phyloP scores from a whole-genome alignment of 257 asterid species.

The Penstemon barbatus region DNA sequence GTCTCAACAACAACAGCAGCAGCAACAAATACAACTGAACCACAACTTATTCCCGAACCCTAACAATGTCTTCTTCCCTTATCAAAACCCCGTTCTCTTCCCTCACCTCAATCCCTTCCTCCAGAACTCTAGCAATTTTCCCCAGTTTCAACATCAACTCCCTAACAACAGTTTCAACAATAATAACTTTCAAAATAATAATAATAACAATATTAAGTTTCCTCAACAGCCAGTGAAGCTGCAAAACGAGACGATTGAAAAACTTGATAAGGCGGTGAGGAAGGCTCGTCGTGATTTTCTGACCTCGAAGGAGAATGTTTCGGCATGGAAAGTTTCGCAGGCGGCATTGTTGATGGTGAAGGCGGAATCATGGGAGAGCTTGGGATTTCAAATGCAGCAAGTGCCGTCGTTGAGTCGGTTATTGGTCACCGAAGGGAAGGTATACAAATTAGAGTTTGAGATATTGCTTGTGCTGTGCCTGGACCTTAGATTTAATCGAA shows the following conservation, averaged over 20 bases:
- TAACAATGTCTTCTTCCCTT: conserved; percentile 24
- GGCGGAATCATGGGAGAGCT: conserved; percentile 80
- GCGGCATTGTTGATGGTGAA: conserved; percentile 57
- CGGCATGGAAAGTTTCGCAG: conserved; percentile 86
- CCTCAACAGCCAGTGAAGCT: conserved; percentile 33
- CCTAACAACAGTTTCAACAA: conserved; percentile 28
- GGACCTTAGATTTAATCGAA: no score
- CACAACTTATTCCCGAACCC: conserved; percentile 36
- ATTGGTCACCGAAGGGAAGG: conserved; percentile 72
- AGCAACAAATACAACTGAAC: conserved; percentile 34
- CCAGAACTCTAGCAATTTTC: conserved; percentile 43
- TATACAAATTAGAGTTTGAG: conserved; percentile 18
- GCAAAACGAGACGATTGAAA: conserved; percentile 40
- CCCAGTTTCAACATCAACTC: conserved; percentile 35
- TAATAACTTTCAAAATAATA: conserved; percentile 12
- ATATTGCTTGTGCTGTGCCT: no score
- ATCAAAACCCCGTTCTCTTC: conserved; percentile 34
- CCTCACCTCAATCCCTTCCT: conserved; percentile 35
- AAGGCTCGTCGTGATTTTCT: conserved; percentile 53
- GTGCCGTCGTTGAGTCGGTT: conserved; percentile 70
- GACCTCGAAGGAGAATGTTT: conserved; percentile 49
- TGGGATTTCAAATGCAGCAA: conserved; percentile 78
- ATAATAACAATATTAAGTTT: conserved; percentile 10
- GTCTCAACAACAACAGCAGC: conserved; percentile 27
- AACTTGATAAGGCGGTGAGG: conserved; percentile 55